Evolutionary conservation across 2,329 filamentous ascomycete species (phyloP).

Genomic region (Chaetomium globosum): DNA sequence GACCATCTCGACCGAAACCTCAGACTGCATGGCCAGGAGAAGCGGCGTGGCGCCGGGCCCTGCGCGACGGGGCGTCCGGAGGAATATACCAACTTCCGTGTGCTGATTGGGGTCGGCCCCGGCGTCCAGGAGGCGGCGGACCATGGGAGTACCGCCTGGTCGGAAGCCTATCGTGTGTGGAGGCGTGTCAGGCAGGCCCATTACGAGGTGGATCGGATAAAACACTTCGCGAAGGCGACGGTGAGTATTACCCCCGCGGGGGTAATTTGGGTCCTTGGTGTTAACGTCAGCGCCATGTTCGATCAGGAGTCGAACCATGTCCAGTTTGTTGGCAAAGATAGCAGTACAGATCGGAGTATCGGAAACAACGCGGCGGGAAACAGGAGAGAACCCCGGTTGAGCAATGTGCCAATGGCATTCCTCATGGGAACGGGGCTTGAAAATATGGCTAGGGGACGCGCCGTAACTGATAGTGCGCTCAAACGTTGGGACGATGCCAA

Average conservation of each 20-base stretch:
- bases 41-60: constrained; percentile 19
- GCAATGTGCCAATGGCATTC: constrained; percentile 23
- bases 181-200: constrained; percentile 12
- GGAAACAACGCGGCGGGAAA: background rate
- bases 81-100: background rate
- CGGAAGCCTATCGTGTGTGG: background rate
- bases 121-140: constrained; percentile 25
- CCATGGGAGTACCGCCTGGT: constrained; percentile 18
- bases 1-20: constrained; percentile 28
- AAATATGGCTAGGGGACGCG: constrained; percentile 20
- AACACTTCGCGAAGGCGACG: background rate
- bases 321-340: constrained; percentile 20
- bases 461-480: constrained; percentile 26
- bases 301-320: constrained; percentile 22
- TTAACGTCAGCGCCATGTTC: constrained; percentile 22
- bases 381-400: background rate
- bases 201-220: constrained; percentile 23
- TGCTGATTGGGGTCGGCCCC: constrained; percentile 27
- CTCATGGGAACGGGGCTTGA: background rate
- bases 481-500: constrained; percentile 24
- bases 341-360: constrained; percentile 25
- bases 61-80: background rate
- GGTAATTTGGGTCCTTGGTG: background rate
- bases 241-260: background rate
- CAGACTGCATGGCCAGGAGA: constrained; percentile 25